Evolutionary conservation across 2,329 filamentous ascomycete species (phyloP).

Genomic region (Aspergillus fumigatiaffinis): DNA sequence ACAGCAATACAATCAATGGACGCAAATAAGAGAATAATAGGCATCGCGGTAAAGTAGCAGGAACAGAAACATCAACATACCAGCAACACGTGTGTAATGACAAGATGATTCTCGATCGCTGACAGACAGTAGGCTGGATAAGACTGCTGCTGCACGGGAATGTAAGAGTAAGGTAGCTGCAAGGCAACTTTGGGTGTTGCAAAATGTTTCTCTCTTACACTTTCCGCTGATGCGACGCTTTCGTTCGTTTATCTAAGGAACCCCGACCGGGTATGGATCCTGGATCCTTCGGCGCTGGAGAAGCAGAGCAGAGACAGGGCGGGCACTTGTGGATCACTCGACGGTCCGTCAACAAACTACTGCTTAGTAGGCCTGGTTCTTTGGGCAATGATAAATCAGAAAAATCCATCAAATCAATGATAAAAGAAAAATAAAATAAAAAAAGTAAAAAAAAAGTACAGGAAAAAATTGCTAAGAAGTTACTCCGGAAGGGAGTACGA

Average conservation of each 20-base stretch:
- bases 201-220: constrained; percentile 14
- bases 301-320: constrained; percentile 1
- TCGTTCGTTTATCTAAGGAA: constrained; percentile 4
- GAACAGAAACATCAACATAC: constrained; percentile 10
- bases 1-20: not conserved
- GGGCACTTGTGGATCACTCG: constrained; percentile 12
- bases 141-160: constrained; percentile 14
- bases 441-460: not conserved
- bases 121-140: constrained; percentile 11
- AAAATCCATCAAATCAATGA: constrained; percentile 7
- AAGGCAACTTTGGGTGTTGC: constrained; percentile 16
- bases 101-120: constrained; percentile 5
- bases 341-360: constrained; percentile 12
- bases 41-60: not conserved
- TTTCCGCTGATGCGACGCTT: not conserved
- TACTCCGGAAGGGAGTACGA: constrained; percentile 5
- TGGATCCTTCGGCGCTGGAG: constrained; percentile 9
- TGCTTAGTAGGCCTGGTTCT: constrained; percentile 5
- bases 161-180: constrained; percentile 16
- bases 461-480: not conserved
- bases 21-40: not conserved
- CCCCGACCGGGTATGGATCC: constrained; percentile 8
- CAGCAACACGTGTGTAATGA: constrained; percentile 19
- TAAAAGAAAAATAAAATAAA: not conserved
- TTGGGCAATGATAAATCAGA: constrained; percentile 6